These are phyloP conservation scores for Stachybotrys echinatus DNA, from an alignment of 2,329 filamentous ascomycete genomes.

Conservation along the genomic window DNA sequence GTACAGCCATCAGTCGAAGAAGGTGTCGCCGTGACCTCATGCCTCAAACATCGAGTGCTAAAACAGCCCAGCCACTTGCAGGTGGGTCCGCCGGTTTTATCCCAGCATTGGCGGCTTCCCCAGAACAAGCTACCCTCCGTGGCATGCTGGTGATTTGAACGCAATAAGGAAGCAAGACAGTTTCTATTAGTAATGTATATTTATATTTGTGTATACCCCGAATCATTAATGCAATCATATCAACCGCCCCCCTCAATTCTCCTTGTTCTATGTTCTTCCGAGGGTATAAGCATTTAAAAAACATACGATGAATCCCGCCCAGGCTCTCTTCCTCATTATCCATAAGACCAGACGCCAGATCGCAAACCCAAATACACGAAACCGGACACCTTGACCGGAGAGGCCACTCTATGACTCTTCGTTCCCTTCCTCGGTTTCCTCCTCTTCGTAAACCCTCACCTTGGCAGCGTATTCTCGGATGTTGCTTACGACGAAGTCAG, in stretches of 20 bases:
- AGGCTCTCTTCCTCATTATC: constrained; percentile 7
- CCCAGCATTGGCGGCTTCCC: too few relatives aligned
- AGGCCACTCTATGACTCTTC: constrained; percentile 10
- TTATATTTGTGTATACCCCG: too few relatives aligned
- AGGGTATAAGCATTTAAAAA: constrained; percentile 14
- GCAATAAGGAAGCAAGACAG: too few relatives aligned
- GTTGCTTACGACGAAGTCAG: constrained; percentile 72
- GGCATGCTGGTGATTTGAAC: too few relatives aligned
- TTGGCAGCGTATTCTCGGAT: constrained; percentile 79
- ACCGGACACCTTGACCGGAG: constrained; percentile 3
- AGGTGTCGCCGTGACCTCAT: not conserved
- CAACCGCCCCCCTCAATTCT: constrained; percentile 4
- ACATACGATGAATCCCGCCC: constrained; percentile 3
- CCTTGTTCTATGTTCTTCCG: constrained; percentile 7
- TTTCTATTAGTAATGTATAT: too few relatives aligned
- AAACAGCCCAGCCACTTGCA: too few relatives aligned
- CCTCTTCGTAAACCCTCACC: constrained; percentile 74
- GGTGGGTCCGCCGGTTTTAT: too few relatives aligned
- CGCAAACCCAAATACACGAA: constrained; percentile 3
- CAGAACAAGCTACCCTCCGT: too few relatives aligned
- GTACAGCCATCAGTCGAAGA: not conserved
- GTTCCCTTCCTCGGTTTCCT: constrained; percentile 10
- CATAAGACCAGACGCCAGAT: constrained; percentile 17
- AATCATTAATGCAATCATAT: too few relatives aligned
- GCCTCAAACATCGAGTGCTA: not conserved